Evolutionary conservation across 208 protist species (phyloP).

Genomic region (Strigomonas culicis): DNA sequence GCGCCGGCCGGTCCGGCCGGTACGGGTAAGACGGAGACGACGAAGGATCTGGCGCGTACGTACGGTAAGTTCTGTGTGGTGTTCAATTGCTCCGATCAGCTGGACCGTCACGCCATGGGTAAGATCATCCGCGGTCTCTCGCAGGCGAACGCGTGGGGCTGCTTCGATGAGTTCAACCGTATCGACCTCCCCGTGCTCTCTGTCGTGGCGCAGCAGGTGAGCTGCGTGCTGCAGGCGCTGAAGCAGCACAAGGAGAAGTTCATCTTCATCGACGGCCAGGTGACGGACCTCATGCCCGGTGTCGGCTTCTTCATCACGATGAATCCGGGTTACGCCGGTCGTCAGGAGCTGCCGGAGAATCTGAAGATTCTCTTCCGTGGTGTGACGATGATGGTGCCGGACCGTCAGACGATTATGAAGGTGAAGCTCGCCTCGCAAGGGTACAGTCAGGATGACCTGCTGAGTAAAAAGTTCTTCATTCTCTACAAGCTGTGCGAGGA

Average conservation of each 20-base stretch:
- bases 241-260: constrained; percentile 93
- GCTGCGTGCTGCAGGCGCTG: constrained; percentile 88
- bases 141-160: constrained; percentile 93
- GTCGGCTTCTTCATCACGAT: constrained; percentile 98
- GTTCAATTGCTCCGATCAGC: constrained; percentile 94
- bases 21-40: constrained; percentile 98
- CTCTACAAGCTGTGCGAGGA: constrained; percentile 96
- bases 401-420: constrained; percentile 97
- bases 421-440: constrained; percentile 93
- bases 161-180: constrained; percentile 95
- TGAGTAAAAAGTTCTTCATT: constrained; percentile 94
- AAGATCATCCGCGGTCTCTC: constrained; percentile 95
- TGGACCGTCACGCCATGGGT: constrained; percentile 93
- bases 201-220: constrained; percentile 93
- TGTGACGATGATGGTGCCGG: constrained; percentile 99
- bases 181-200: constrained; percentile 94
- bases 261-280: constrained; percentile 92
- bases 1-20: constrained; percentile 95
- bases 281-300: constrained; percentile 88
- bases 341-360: constrained; percentile 98
- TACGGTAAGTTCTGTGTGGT: constrained; percentile 95
- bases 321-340: constrained; percentile 98
- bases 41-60: constrained; percentile 93
- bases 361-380: constrained; percentile 98
- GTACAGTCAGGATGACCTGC: constrained; percentile 91